Evolutionary conservation across 176 grass and related monocot species (phyloP).

Genomic region (Cenchrus americanus): DNA sequence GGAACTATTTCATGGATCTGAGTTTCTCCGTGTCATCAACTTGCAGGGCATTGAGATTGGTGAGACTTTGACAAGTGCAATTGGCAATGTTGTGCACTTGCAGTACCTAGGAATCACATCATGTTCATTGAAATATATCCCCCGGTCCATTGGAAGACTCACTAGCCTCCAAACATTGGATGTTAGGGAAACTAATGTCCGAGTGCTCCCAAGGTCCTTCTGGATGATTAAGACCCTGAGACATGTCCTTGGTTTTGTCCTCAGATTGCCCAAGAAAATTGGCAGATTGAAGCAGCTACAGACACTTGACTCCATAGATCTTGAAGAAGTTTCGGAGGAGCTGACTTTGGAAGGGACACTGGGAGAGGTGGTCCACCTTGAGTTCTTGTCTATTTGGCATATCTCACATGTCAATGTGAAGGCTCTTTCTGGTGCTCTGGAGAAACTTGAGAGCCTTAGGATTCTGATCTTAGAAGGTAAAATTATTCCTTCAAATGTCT

Average conservation of each 20-base stretch:
- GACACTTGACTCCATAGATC: conserved; percentile 31
- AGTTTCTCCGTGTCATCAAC: conserved; percentile 20
- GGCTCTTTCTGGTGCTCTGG: background rate
- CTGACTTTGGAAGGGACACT: background rate
- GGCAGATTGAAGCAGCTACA: background rate
- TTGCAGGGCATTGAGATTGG: conserved; percentile 22
- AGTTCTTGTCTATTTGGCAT: background rate
- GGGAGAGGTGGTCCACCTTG: background rate
- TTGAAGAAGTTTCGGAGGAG: background rate
- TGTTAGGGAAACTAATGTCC: conserved; percentile 15
- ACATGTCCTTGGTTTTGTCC: conserved; percentile 33
- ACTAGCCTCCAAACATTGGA: conserved; percentile 14
- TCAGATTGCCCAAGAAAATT: conserved; percentile 14
- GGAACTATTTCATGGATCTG: background rate
- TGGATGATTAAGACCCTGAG: conserved; percentile 35
- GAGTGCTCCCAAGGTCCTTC: background rate
- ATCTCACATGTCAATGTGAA: background rate
- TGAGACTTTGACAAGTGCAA: background rate
- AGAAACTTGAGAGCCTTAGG: conserved; percentile 20
- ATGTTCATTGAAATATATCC: background rate
- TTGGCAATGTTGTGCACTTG: conserved; percentile 24
- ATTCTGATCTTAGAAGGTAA: background rate
- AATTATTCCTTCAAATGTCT: background rate
- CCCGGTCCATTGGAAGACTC: background rate
- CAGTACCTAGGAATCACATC: conserved; percentile 30